Evolutionary conservation across 129 eudicot species (phyloP), one percentile per base, ranked within the genome.

Genomic region (Flaveria brownii): DNA sequence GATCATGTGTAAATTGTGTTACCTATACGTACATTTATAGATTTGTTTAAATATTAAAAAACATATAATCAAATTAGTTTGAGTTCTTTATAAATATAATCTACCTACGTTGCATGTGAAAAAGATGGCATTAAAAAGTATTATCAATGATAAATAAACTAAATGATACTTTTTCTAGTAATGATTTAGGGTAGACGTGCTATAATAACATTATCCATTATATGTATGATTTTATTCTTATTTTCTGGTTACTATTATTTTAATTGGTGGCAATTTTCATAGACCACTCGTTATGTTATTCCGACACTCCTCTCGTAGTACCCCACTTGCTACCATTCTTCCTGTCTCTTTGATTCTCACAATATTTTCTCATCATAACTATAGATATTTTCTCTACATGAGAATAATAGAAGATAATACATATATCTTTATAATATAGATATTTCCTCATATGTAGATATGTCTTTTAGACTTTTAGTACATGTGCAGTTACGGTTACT

Each of bases 291-390:
- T 62, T 47, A 25, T 63, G 72, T 63, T 63, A 47, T 54, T 30
- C 23, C 28, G 65, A n/a, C 66, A 45, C 68, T 42, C 55, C 42
- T 66, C 56, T 39, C 30, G 23, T 52, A 39, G 45, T 55, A 9
- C 66, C 81, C 74, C 68, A 77, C 81, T 77, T 77, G 75, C 81
- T 10, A 67, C 74, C 46, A 54, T 68, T 52, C 68, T 39, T 41
- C 13, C 70, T 45, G 36, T 56, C 74, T 77, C 74, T 55, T 52
- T 39, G 73, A 66, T 55, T 22, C 68, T 36, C 68, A n/a, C 75
- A 77, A 66, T 77, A 68, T 77, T 54, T 52, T 42, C 25, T 77
- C 68, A 77, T 77, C 74, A 65, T 77, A 30, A 65, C 74, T 5
- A 36, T 50, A 65, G 20, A 77, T 68, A 77, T 67, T 52, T 47